Conservation (phyloP, 2,329 filamentous ascomycete genomes). For the Botryotinia convoluta region DNA sequence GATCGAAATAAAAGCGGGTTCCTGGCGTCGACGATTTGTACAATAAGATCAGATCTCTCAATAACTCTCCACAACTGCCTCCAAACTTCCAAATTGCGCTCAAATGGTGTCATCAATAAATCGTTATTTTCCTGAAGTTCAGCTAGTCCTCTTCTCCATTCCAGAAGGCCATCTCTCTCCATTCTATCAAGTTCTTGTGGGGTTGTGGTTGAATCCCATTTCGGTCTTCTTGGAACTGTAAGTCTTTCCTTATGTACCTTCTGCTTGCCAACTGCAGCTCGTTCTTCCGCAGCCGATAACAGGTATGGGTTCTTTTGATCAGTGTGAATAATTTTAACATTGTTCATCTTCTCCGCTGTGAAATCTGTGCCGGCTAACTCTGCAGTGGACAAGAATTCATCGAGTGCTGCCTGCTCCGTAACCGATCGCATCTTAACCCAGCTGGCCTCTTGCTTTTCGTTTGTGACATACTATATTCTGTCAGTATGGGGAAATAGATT, state of each 20-base stretch:
- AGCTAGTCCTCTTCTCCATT: conserved; percentile 87
- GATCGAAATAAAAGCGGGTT: conserved; percentile 93
- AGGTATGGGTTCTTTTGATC: conserved; percentile 96
- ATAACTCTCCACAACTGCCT: conserved; percentile 97
- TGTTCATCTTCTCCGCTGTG: conserved; percentile 98
- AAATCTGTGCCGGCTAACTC: conserved; percentile 98
- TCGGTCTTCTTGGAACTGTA: conserved; percentile 84
- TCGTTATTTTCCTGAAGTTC: conserved; percentile 94
- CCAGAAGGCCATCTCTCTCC: conserved; percentile 77
- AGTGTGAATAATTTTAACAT: conserved; percentile 96
- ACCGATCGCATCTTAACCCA: conserved; percentile 99
- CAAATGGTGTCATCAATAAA: conserved; percentile 94
- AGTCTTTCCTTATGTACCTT: conserved; percentile 73
- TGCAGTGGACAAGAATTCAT: conserved; percentile 94
- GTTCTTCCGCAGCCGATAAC: conserved; percentile 80
- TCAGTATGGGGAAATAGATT: conserved; percentile 30
- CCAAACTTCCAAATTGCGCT: conserved; percentile 97
- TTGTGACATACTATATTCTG: conserved; percentile 72
- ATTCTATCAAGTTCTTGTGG: conserved; percentile 73
- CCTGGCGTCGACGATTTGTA: conserved; percentile 96
- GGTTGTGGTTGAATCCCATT: conserved; percentile 85
- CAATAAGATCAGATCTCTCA: conserved; percentile 89
- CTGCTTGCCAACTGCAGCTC: conserved; percentile 75
- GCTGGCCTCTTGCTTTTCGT: conserved; percentile 82
- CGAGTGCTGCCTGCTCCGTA: conserved; percentile 92